Evolutionary conservation across 1,139 yeast genomes (phyloP), one percentile per base, ranked within the genome.

Genomic region (Pichia terricola): DNA sequence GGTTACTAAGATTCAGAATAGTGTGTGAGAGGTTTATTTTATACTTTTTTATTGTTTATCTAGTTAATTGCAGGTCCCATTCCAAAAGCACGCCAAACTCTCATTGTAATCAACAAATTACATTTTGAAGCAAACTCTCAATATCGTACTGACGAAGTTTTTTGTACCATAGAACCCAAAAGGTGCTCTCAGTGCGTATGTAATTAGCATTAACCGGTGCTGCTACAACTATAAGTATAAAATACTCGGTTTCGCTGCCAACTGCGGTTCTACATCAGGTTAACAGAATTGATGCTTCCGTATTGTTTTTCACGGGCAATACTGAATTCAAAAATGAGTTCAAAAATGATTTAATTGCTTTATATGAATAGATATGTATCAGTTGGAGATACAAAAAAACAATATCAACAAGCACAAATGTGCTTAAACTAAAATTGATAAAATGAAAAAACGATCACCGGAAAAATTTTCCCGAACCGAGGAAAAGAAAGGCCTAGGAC

Each of bases 261-360:
- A 77, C 73, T 2, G 85, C n/a, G n/a, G n/a, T 79, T 25, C 86
- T 85, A 30, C 79, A 63, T 0, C 81, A 84, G 46, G 79, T 52
- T 6, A 72, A 73, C 5, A 85, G 86, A 50, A 79, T 77, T 50
- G n/a, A n/a, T 4, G 51, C 51, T 6, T 48, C 51, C 1, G 50
- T 49, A 37, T 50, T n/a, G 6, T 4, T n/a, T n/a, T n/a, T n/a
- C n/a, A n/a, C n/a, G n/a, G n/a, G n/a, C n/a, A n/a, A n/a, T n/a
- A n/a, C n/a, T n/a, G n/a, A n/a, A n/a, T n/a, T n/a, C n/a, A n/a
- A n/a, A n/a, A n/a, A n/a, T n/a, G n/a, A n/a, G n/a, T n/a, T n/a
- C n/a, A n/a, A n/a, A n/a, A n/a, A n/a, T n/a, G n/a, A n/a, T n/a
- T n/a, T n/a, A n/a, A n/a, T n/a, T n/a, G n/a, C n/a, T n/a, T n/a